Base-by-base conservation (phyloP, 371 early-diverging fungal species). In the Syncephalastrum contaminatum region DNA sequence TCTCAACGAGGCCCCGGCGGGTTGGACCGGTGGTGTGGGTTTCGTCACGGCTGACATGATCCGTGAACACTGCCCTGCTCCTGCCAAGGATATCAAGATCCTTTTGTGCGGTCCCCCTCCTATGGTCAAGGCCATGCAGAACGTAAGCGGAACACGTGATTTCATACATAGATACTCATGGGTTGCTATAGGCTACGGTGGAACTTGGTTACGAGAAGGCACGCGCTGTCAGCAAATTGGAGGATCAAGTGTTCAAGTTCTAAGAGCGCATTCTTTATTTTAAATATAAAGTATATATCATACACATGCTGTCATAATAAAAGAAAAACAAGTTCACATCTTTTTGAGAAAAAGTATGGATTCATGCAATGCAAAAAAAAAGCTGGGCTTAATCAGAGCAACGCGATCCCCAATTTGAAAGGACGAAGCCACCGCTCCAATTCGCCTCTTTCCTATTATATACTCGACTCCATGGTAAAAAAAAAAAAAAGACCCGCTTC, bases 31-130 rank as follows among this genome's bases (percentile, higher is more conserved):
- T 53, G 89, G 90, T 51, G 75, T 80, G 22, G 97, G 97, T 7
- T 96, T 92, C 72, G 87, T 98, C 43, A 90, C 84, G 58, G 80
- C 86, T 49, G 87, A 89, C 20, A 84, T 94, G 76, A 86, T 98
- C 61, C 78, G 86, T 51, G 66, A 89, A 62, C 67, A 80, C 58
- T 77, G 88, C 65, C 94, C 96, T 15, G 72, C 76, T 24, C 93
- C 95, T 24, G 88, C 90, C 27, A 59, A 77, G 40, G 84, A 90
- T 54, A 83, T 88, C 74, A 95, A 97, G 83, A 64, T 96, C 51
- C 80, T 96, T 50, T 68, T 97, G n/a, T 97, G 98, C 64, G 98
- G 98, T 45, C 97, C 97, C 55, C 89, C 89, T 49, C 95, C 93
- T 2, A 96, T 97, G 97, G 74, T 96, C 60, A 84, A 85, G 58